phyloP scores from a whole-genome alignment of 345 rosid genomes.

The Ceriops tagal region DNA sequence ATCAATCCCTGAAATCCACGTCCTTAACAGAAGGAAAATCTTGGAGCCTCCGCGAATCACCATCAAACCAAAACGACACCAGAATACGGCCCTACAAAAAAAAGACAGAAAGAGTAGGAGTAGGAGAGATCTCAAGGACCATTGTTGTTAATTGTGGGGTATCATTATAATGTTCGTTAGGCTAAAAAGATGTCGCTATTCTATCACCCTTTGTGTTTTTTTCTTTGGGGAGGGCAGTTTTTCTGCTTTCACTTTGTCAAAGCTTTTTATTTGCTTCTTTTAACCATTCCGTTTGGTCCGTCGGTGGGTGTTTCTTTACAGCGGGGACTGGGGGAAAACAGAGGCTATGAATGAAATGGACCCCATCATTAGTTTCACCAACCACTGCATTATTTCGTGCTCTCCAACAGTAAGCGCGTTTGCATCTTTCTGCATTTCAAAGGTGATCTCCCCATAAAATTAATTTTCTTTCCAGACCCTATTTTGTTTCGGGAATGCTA shows the following conservation, averaged over 20 bases:
- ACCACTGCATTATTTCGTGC: constrained; percentile 35
- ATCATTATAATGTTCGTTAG: constrained; percentile 29
- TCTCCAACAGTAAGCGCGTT: constrained; percentile 37
- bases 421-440: constrained; percentile 16
- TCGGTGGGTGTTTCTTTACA: constrained; percentile 8
- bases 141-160: constrained; percentile 29
- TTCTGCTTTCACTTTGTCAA: not conserved
- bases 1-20: constrained; percentile 35
- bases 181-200: constrained; percentile 28
- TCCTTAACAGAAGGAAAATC: constrained; percentile 16
- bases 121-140: constrained; percentile 6
- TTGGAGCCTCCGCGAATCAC: constrained; percentile 18
- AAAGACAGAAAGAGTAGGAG: not conserved
- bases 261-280: not conserved
- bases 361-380: constrained; percentile 46
- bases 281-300: not conserved
- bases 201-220: constrained; percentile 3
- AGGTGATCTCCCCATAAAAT: constrained; percentile 9
- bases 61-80: constrained; percentile 9
- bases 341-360: constrained; percentile 1
- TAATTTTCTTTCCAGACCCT: not conserved
- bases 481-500: not conserved
- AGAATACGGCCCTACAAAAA: not conserved
- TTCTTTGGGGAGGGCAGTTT: not conserved
- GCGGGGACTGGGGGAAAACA: constrained; percentile 9